A percentile compares a stretch with the other conserved stretches of the same genome.
phyloP scores from a whole-genome alignment of 352 stramenopile species.

The Achlya hypogyna region DNA sequence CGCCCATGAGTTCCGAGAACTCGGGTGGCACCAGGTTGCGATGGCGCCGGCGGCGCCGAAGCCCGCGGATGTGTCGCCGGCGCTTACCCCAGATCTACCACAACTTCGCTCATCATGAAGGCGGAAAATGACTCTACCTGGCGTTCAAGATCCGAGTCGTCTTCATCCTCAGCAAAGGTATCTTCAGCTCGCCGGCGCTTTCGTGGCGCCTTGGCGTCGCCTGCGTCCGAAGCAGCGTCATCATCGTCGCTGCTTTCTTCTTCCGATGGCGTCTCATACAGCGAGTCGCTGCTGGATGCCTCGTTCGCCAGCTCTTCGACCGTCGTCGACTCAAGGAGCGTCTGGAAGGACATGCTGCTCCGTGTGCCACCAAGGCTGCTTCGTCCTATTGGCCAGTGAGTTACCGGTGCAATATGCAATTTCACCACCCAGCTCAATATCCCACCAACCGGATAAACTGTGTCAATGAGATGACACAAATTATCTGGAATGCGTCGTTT shows the following conservation, averaged over 20 bases:
- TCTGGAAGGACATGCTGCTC: neutral
- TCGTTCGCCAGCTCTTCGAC: neutral
- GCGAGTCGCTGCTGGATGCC: neutral
- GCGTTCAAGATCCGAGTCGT: slow-evolving; percentile 80
- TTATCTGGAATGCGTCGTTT: neutral
- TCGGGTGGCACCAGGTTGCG: slow-evolving; percentile 45
- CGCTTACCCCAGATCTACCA: slow-evolving; percentile 62
- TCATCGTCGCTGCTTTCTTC: neutral
- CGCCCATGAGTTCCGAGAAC: slow-evolving; percentile 64
- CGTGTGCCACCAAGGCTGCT: too few relatives aligned
- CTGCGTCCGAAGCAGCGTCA: slow-evolving; percentile 18
- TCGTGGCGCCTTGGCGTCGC: slow-evolving; percentile 32
- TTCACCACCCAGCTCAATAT: neutral
- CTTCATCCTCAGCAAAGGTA: slow-evolving; percentile 37
- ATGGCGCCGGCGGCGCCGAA: neutral
- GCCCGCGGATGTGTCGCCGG: slow-evolving; percentile 21
- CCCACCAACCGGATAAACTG: too few relatives aligned
- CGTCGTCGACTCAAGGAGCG: neutral
- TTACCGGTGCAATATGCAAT: neutral
- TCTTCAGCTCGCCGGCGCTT: slow-evolving; percentile 31
- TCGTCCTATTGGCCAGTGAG: neutral
- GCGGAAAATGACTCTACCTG: slow-evolving; percentile 22
- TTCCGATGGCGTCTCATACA: slow-evolving; percentile 7
- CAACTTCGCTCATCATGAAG: neutral
- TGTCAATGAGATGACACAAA: neutral